Conservation (phyloP, 1,284 basidiomycete species). For the Ceratobasidium sp. region DNA sequence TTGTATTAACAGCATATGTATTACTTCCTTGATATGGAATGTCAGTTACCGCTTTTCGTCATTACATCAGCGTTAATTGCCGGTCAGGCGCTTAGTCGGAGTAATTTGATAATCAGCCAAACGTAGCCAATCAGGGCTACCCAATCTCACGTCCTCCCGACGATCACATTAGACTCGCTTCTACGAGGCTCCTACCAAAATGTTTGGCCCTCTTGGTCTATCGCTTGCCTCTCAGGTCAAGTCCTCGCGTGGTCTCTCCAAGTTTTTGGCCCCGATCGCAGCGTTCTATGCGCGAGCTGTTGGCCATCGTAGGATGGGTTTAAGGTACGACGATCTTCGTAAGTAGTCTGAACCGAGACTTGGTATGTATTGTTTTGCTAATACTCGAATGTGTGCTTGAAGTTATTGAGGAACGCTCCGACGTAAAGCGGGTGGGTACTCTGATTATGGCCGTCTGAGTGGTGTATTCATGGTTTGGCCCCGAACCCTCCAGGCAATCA, state of each 20-base stretch:
- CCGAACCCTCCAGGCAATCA: slow-evolving; percentile 76
- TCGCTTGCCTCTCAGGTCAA: slow-evolving; percentile 86
- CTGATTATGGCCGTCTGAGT: slow-evolving; percentile 46
- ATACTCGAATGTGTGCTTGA: slow-evolving; percentile 41
- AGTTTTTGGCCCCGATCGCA: slow-evolving; percentile 83
- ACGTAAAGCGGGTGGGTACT: slow-evolving; percentile 83
- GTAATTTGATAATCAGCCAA: slow-evolving; percentile 11
- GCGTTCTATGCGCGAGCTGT: slow-evolving; percentile 86
- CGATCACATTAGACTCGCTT: slow-evolving; percentile 16
- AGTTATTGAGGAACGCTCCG: slow-evolving; percentile 90
- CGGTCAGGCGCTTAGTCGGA: not conserved
- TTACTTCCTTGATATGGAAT: slow-evolving; percentile 24
- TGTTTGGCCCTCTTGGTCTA: slow-evolving; percentile 78
- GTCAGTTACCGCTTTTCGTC: not conserved
- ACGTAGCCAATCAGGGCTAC: slow-evolving; percentile 39
- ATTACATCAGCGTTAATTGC: not conserved
- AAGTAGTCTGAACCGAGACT: slow-evolving; percentile 57
- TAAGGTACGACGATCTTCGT: slow-evolving; percentile 96
- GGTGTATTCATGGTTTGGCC: slow-evolving; percentile 7
- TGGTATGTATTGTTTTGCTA: slow-evolving; percentile 12
- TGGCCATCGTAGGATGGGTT: slow-evolving; percentile 91
- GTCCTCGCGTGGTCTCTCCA: slow-evolving; percentile 75
- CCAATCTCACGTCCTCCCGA: slow-evolving; percentile 39
- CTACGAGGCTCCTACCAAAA: slow-evolving; percentile 13
- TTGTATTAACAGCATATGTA: slow-evolving; percentile 41